Conservation (phyloP, 257 asterid species). For the Solanum megistacrolobum region DNA sequence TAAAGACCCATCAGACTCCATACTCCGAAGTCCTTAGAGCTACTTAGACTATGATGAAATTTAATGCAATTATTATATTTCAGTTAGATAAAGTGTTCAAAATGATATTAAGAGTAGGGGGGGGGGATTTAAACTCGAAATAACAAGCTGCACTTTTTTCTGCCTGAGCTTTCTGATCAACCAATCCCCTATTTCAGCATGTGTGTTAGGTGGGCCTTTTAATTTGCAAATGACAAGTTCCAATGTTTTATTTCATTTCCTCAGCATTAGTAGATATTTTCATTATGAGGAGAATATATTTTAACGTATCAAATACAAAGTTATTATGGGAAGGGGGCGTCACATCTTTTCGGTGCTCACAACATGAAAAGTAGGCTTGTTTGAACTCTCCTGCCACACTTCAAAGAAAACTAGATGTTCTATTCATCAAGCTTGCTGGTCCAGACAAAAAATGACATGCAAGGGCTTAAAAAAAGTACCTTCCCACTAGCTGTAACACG, state of each 20-base stretch:
- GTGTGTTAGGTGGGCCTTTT: not conserved
- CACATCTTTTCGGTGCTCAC: not conserved
- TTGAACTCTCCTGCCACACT: not conserved
- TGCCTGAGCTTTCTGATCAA: not conserved
- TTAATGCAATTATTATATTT: not conserved
- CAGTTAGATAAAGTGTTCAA: not conserved
- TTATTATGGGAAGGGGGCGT: not conserved
- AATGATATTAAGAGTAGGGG: not conserved
- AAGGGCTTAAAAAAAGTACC: slow-evolving; percentile 29
- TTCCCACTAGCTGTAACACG: slow-evolving; percentile 95
- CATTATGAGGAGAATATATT: not conserved
- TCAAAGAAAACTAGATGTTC: not conserved
- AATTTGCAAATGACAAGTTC: not conserved
- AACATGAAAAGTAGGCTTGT: not conserved
- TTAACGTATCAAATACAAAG: not conserved
- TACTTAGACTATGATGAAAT: not conserved
- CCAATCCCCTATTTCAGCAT: not conserved
- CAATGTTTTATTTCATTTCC: not conserved
- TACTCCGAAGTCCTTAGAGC: not conserved
- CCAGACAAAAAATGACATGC: not conserved
- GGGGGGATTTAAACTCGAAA: not conserved
- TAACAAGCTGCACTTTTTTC: not conserved
- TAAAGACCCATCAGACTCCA: not conserved
- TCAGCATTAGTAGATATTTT: not conserved
- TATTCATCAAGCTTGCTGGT: not conserved